phyloP scores from a whole-genome alignment of 2,329 filamentous ascomycete species.

The Nemania serpens region DNA sequence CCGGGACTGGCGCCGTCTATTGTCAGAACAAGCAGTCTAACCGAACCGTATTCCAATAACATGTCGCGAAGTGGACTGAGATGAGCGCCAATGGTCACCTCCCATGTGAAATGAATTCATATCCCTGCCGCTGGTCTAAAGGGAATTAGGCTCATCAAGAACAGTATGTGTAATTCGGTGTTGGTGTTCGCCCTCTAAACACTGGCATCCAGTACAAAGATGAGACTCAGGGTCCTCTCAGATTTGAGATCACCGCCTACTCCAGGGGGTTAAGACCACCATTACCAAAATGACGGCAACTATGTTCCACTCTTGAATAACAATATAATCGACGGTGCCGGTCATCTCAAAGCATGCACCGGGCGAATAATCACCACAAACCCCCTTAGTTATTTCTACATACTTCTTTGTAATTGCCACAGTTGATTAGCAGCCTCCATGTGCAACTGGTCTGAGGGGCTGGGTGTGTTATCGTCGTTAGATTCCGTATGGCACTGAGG shows the following conservation, averaged over 20 bases:
- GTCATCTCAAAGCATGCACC: constrained; percentile 12
- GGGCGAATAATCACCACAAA: constrained; percentile 8
- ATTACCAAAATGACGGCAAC: no score
- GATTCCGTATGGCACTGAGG: constrained; percentile 12
- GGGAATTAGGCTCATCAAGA: not conserved
- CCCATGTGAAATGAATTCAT: no score
- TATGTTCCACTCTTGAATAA: not conserved
- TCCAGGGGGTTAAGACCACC: not conserved
- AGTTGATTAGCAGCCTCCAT: constrained; percentile 37
- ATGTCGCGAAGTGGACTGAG: no score
- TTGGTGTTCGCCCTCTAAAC: not conserved
- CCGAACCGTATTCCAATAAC: no score
- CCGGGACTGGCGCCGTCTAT: no score
- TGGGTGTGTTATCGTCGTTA: constrained; percentile 37
- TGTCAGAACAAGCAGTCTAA: no score
- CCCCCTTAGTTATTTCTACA: not conserved
- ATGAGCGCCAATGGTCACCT: no score
- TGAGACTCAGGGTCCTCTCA: no score
- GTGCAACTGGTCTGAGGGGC: constrained; percentile 41
- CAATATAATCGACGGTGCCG: not conserved
- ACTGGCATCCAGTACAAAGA: no score
- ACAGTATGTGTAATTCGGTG: not conserved
- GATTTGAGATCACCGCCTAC: not conserved
- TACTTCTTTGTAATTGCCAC: constrained; percentile 19
- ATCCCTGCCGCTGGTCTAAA: not conserved